phyloP scores from a whole-genome alignment of 805 yeast species.

The Kazachstania psychrophila region DNA sequence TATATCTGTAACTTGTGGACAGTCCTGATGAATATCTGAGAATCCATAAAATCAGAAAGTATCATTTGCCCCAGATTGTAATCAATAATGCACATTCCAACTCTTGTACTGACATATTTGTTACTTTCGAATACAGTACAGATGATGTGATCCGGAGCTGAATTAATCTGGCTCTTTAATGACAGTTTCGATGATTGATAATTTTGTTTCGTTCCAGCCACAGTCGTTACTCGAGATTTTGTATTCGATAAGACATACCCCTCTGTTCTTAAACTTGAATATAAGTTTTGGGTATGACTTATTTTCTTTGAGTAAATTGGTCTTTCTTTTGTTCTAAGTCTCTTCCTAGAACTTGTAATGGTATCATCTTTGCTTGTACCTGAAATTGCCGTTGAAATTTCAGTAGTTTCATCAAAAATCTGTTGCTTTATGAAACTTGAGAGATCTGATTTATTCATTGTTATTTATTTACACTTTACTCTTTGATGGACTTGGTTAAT shows the following conservation, averaged over 20 bases:
- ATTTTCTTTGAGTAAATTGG: neutral
- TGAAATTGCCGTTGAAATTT: neutral
- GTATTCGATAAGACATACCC: too few relatives aligned
- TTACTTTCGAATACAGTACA: constrained; percentile 25
- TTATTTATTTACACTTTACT: too few relatives aligned
- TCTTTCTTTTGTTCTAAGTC: constrained; percentile 6
- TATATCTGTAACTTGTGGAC: constrained; percentile 33
- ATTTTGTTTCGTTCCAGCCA: too few relatives aligned
- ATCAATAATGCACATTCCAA: constrained; percentile 36
- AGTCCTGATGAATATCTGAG: constrained; percentile 39
- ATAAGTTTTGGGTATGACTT: too few relatives aligned
- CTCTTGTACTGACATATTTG: constrained; percentile 19
- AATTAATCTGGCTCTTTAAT: too few relatives aligned
- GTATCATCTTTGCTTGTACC: neutral
- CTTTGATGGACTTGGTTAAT: too few relatives aligned
- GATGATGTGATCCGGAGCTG: constrained; percentile 13
- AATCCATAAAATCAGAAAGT: constrained; percentile 33
- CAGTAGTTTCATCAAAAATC: constrained; percentile 4
- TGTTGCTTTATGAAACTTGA: constrained; percentile 12
- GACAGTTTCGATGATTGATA: too few relatives aligned
- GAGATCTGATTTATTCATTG: too few relatives aligned
- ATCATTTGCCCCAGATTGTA: constrained; percentile 33
- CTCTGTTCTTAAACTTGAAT: too few relatives aligned
- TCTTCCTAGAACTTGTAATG: neutral
- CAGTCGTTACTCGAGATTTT: too few relatives aligned